Evolutionary conservation across 1,139 yeast species (phyloP).

Genomic region (Pneumocystis jirovecii): DNA sequence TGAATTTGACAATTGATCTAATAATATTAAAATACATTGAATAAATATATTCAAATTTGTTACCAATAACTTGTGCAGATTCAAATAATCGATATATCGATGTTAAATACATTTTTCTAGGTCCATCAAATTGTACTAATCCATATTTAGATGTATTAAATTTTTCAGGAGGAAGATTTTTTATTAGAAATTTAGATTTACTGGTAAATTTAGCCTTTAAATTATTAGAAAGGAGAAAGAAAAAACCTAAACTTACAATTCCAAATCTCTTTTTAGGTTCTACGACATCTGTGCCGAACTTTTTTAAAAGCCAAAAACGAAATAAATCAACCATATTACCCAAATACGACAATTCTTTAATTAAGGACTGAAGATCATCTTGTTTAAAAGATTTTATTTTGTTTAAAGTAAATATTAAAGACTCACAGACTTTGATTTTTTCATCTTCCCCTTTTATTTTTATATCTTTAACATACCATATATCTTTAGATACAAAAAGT

Average conservation of each 20-base stretch:
- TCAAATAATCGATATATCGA: background rate
- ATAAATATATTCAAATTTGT: background rate
- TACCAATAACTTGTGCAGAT: background rate
- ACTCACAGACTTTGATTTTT: conserved; percentile 7
- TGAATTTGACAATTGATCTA: background rate
- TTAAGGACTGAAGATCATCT: conserved; percentile 2
- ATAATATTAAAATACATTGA: background rate
- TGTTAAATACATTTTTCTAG: background rate
- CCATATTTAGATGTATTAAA: background rate
- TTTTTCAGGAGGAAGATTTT: background rate
- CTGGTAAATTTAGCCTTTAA: background rate
- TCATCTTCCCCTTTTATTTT: conserved; percentile 10
- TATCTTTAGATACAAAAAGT: conserved; percentile 6
- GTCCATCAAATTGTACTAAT: background rate
- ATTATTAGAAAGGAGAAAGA: background rate
- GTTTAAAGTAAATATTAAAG: conserved; percentile 3
- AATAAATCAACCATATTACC: background rate
- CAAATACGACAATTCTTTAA: background rate
- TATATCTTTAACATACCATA: conserved; percentile 7
- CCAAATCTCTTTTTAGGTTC: background rate
- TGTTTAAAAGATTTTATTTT: conserved; percentile 4
- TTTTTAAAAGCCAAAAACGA: background rate
- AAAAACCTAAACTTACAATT: background rate
- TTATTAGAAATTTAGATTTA: background rate
- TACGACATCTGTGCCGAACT: background rate